Evolutionary conservation across 305 asterid genomes (phyloP), one percentile per base, ranked within the genome.

Genomic region (Fraxinus nigra): DNA sequence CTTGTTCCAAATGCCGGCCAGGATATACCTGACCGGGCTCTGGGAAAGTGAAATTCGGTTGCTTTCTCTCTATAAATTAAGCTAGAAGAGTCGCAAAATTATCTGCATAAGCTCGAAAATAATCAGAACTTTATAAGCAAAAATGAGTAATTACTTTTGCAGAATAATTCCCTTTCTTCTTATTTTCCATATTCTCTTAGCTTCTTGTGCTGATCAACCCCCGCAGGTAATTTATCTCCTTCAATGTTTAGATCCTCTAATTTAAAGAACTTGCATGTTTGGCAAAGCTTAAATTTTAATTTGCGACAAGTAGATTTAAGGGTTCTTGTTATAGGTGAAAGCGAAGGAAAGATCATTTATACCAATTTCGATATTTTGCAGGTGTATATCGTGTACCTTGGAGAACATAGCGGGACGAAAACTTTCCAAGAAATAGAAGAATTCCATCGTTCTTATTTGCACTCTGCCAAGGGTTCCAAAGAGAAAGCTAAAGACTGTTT

Each of bases 351-450:
- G 63, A 16, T 56, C 22, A 56, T 33, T 34, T n/a, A 37, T 32
- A 2, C 28, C 22, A 6, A 13, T 70, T 72, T 18, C 35, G 5
- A 72, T 79, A 1, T 79, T 30, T 33, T 18, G 1, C 56, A 88
- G 90, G 83, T 82, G 7, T 87, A 87, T 40, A 24, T 87, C 1
- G 92, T 85, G n/a, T 87, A 85, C 77, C 77, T 89, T 5, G 92
- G 92, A 38, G 90, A 46, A 77, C 92, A 87, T 26, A 30, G 18
- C 0, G 89, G 87, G 63, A 61, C 61, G 9, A 85, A 82, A 69
- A 82, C 83, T 7, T 5, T 0, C 8, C 1, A 84, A 0, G 89
- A 89, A 80, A 85, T 89, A 13, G 84, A 85, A 78, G 82, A 85
- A 0, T 1, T 8, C 7, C 90, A 89, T 72, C 87, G 72, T 40